phyloP scores from a whole-genome alignment of 202 grass and related monocot genomes.

The Schoenoplectus tabernaemontani region DNA sequence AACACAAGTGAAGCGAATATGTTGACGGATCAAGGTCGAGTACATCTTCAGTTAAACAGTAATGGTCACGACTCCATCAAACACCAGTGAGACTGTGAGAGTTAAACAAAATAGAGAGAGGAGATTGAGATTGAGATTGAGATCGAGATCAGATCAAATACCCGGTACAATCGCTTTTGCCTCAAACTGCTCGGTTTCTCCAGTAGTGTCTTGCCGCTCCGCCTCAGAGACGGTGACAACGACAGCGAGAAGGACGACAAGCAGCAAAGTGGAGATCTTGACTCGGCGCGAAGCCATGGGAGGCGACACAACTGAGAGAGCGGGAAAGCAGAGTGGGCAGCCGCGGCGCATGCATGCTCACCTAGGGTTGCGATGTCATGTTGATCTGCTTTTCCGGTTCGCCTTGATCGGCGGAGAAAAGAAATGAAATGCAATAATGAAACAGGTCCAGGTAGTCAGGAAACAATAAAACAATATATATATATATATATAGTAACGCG shows the following conservation, averaged over 20 bases:
- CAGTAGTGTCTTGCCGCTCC: background rate
- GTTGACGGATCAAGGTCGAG: background rate
- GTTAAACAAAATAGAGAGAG: background rate
- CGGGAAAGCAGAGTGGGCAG: background rate
- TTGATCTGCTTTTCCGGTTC: background rate
- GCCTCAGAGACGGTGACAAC: background rate
- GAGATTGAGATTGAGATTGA: background rate
- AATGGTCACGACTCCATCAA: background rate
- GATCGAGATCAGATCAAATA: constrained; percentile 17
- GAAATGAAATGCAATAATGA: too few species aligned
- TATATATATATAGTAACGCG: too few species aligned
- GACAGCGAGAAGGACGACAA: background rate
- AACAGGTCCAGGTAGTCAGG: too few species aligned
- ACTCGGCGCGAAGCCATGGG: constrained; percentile 10
- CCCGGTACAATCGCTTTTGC: constrained; percentile 16
- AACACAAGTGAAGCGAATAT: background rate
- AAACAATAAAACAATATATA: too few species aligned
- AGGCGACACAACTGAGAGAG: background rate
- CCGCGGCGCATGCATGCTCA: background rate
- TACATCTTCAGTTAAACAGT: background rate
- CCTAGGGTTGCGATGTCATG: constrained; percentile 10
- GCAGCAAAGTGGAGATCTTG: background rate
- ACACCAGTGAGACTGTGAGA: too few species aligned
- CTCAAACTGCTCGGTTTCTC: constrained; percentile 4
- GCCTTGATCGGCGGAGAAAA: background rate